Percentiles rank a stretch among this genome's conserved stretches.
These are phyloP conservation scores for Discostella stelligeroides DNA, from an alignment of 108 stramenopile genomes.

Conservation along the genomic window DNA sequence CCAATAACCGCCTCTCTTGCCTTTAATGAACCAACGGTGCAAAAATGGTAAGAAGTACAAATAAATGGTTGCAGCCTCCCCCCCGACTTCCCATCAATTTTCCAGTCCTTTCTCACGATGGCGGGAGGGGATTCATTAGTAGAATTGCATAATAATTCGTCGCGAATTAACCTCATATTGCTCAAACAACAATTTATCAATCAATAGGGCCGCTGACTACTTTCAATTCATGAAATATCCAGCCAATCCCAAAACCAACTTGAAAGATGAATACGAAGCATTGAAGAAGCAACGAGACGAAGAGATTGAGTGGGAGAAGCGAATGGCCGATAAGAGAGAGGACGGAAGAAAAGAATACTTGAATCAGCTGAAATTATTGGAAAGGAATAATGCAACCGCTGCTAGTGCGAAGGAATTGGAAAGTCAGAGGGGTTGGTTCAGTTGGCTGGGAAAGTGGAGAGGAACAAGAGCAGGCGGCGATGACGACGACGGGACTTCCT, in stretches of 20 bases:
- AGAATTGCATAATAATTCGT: neutral
- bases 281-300: conserved; percentile 56
- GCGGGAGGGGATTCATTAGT: neutral
- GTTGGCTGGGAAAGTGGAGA: conserved; percentile 41
- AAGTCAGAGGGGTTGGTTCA: conserved; percentile 17
- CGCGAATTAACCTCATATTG: neutral
- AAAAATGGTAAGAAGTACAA: conserved; percentile 48
- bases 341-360: conserved; percentile 44
- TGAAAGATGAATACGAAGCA: conserved; percentile 74
- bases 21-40: conserved; percentile 70
- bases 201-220: conserved; percentile 66
- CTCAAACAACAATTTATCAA: neutral
- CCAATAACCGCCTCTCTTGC: conserved; percentile 79
- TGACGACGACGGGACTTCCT: neutral
- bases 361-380: conserved; percentile 42
- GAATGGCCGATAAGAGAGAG: conserved; percentile 28
- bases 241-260: conserved; percentile 77
- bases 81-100: too few species aligned
- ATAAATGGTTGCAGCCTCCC: too few species aligned
- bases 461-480: conserved; percentile 15
- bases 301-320: conserved; percentile 56
- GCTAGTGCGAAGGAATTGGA: neutral
- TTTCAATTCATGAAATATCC: conserved; percentile 90
- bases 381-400: neutral
- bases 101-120: too few species aligned